These are phyloP conservation scores for Isoetes engelmannii DNA, from an alignment of 83 land plant genomes.

Conservation along the genomic window DNA sequence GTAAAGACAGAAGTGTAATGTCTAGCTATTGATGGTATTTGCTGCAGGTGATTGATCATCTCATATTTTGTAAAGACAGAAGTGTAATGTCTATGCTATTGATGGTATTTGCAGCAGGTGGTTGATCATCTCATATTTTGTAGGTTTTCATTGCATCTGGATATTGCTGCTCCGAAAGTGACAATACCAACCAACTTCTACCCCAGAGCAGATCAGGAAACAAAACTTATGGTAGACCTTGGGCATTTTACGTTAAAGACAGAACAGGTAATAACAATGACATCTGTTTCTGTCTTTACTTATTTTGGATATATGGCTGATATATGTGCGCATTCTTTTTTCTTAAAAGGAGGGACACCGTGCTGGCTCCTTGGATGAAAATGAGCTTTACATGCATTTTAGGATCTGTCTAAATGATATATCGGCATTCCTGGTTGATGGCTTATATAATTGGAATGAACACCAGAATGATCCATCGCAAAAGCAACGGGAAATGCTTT, in stretches of 20 bases:
- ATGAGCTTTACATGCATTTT: conserved; percentile 70
- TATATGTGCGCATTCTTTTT: neutral
- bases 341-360: conserved; percentile 43
- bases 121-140: neutral
- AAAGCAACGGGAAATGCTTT: neutral
- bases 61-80: conserved; percentile 14
- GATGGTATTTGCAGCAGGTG: no score
- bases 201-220: conserved; percentile 56
- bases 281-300: conserved; percentile 2
- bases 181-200: conserved; percentile 86
- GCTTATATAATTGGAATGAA: conserved; percentile 67
- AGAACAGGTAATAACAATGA: conserved; percentile 30
- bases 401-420: conserved; percentile 72
- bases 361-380: conserved; percentile 38
- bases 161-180: conserved; percentile 97
- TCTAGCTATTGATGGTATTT: no score
- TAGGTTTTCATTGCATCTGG: conserved; percentile 84
- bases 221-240: conserved; percentile 83
- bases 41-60: neutral
- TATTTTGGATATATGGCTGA: neutral
- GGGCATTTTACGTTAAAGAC: conserved; percentile 71
- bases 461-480: neutral
- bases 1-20: no score
- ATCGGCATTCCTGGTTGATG: conserved; percentile 89
- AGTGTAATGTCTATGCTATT: no score